Evolutionary conservation across 306 rosid species (phyloP).

Genomic region (Calophaca sinica): DNA sequence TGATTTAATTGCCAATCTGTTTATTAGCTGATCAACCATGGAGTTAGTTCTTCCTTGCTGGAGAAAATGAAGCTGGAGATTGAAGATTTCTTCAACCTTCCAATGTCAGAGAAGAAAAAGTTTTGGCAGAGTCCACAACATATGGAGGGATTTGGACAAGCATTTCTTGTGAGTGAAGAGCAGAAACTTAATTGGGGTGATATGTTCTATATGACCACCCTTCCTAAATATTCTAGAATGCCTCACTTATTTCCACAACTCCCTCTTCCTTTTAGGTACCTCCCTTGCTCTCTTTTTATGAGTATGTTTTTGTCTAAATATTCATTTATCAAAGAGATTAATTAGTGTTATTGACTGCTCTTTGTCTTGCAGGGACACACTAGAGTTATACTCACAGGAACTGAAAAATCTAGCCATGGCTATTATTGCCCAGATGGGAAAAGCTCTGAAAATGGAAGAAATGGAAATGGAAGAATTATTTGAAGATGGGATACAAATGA

Average conservation of each 20-base stretch:
- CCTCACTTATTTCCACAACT: constrained; percentile 63
- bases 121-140: constrained; percentile 59
- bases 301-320: no score
- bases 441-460: constrained; percentile 37
- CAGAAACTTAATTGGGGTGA: constrained; percentile 66
- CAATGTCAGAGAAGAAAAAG: constrained; percentile 61
- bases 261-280: constrained; percentile 58
- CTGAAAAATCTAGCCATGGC: constrained; percentile 29
- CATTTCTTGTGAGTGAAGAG: constrained; percentile 54
- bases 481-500: constrained; percentile 41
- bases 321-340: no score
- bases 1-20: neutral
- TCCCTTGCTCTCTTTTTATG: neutral
- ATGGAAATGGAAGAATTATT: constrained; percentile 45
- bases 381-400: constrained; percentile 48
- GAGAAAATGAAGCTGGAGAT: constrained; percentile 56
- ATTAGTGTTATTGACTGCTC: neutral
- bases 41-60: constrained; percentile 50
- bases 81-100: constrained; percentile 57
- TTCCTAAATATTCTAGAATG: constrained; percentile 52
- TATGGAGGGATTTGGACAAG: constrained; percentile 74
- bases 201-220: constrained; percentile 51
- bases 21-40: constrained; percentile 64
- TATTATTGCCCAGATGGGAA: constrained; percentile 28
- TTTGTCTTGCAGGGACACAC: constrained; percentile 51